These are phyloP conservation scores for Ophiostoma pallidulum DNA, from an alignment of 2,329 filamentous ascomycete species.

Conservation along the genomic window DNA sequence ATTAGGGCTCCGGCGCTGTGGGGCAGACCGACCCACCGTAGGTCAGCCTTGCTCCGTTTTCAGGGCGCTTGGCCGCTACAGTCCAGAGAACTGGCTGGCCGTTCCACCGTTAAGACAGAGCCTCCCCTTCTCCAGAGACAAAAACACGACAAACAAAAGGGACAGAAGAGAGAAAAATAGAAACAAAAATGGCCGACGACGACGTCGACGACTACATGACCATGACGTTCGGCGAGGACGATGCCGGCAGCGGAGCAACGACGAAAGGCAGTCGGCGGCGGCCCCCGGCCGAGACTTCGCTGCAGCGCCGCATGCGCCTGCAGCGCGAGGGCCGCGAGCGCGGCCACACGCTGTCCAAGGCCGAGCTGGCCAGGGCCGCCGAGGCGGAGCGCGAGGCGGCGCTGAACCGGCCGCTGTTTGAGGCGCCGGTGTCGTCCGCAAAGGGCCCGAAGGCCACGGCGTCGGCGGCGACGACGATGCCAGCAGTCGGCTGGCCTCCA, in stretches of 20 bases:
- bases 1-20: no score
- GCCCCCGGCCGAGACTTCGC: constrained; percentile 34
- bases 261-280: constrained; percentile 5
- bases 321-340: constrained; percentile 58
- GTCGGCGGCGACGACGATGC: not conserved
- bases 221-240: constrained; percentile 71
- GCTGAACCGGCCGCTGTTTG: constrained; percentile 62
- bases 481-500: no score
- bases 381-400: constrained; percentile 63
- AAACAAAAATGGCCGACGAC: constrained; percentile 34
- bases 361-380: constrained; percentile 68
- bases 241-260: not conserved
- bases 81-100: no score
- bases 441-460: constrained; percentile 19
- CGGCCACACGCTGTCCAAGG: constrained; percentile 66
- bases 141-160: no score
- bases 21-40: no score
- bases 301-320: constrained; percentile 44
- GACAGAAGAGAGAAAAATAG: no score
- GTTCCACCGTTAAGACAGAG: no score
- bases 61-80: no score
- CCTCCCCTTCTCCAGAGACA: no score
- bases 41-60: no score
- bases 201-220: constrained; percentile 96
- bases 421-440: constrained; percentile 29